Percentiles rank a stretch among this genome's conserved stretches.
Conservation (phyloP, 805 yeast genomes). For the Lipomyces lipofer region DNA sequence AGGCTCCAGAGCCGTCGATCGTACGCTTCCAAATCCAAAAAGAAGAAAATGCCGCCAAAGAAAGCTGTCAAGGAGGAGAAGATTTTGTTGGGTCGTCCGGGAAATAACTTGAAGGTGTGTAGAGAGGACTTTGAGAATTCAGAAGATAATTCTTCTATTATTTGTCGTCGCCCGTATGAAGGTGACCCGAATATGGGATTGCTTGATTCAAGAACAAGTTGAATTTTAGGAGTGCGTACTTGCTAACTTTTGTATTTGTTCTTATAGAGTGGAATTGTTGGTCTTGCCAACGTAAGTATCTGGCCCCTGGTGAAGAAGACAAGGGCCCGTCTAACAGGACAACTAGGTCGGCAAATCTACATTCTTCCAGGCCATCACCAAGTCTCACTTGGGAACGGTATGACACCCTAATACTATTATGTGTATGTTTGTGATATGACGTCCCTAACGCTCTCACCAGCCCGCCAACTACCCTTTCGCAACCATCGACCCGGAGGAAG, state of each 20-base stretch:
- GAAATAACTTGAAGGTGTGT: conserved; percentile 59
- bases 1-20: conserved; percentile 4
- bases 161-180: background rate
- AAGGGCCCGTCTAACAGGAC: no score
- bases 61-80: conserved; percentile 69
- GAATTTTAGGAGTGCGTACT: background rate
- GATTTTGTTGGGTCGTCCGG: conserved; percentile 80
- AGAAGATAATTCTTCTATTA: no score
- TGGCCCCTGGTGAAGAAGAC: no score
- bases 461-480: conserved; percentile 99
- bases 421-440: background rate
- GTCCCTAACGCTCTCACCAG: conserved; percentile 33
- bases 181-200: conserved; percentile 1
- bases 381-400: conserved; percentile 78
- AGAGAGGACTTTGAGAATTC: no score
- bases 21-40: conserved; percentile 22
- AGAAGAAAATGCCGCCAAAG: conserved; percentile 67
- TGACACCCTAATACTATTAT: background rate
- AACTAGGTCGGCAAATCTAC: conserved; percentile 93
- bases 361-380: conserved; percentile 94
- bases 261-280: conserved; percentile 86
- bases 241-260: background rate
- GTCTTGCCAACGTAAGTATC: conserved; percentile 62
- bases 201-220: no score
- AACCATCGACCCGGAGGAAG: conserved; percentile 97